Evolutionary conservation across 495 filamentous ascomycete species (phyloP), one percentile per base, ranked within the genome.

Genomic region (Articulospora tetracladia): DNA sequence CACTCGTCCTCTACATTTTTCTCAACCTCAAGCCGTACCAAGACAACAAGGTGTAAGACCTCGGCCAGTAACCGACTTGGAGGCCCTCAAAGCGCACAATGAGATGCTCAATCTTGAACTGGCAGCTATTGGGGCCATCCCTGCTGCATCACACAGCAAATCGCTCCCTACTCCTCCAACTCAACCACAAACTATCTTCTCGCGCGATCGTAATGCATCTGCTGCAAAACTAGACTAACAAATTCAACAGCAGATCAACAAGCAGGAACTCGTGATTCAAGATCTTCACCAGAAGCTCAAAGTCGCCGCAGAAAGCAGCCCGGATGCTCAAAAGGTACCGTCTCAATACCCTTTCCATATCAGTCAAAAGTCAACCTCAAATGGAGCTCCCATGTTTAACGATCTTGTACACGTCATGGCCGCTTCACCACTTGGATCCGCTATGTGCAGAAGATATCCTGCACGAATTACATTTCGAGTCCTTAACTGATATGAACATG

Each of bases 231-330:
- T 1, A 24, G 15, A 55, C 59, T 63, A 27, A 62, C 58, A 59
- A 58, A 8, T 19, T 52, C 56, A 23, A 61, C 64, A 85, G 83
- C 81, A 86, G 65, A 83, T 85, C 64, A 76, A 83, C 60, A 79
- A 82, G 58, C 84, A 85, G 70, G 82, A 85, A 47, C 72, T 75
- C 32, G 74, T 82, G 53, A 83, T 86, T 71, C 80, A 81, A 67
- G 78, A 81, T 28, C 76, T 87, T 19, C 79, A 82, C 56, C 76
- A 79, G 59, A 76, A 78, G 50, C 74, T 86, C 58, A 79, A 81
- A 36, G 72, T 76, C 27, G 76, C 78, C 44, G 77, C 80, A 64
- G 76, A 80, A 54, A 69, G 68, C 53, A 66, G 71, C 20, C 47
- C 63, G 17, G 69, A 73, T 39, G 72, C 70, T 27, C 66, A 72